Conservation (phyloP, 2,329 filamentous ascomycete species). For the Neonectria ditissima region DNA sequence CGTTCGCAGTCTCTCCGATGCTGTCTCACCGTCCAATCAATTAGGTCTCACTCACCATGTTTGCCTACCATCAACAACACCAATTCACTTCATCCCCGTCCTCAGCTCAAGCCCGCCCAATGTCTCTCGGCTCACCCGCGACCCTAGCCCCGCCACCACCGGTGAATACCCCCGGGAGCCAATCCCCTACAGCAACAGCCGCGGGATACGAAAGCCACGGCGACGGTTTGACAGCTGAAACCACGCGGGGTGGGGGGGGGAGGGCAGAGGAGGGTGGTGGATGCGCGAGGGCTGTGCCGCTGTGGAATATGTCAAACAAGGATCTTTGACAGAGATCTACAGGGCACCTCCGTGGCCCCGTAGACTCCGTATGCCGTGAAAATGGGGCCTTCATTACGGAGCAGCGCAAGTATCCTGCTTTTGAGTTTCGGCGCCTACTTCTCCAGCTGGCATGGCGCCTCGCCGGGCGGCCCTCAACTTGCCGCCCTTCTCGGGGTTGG, state of each 20-base stretch:
- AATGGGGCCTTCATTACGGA: constrained; percentile 15
- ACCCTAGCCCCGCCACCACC: not conserved
- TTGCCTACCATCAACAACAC: not conserved
- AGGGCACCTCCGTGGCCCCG: not conserved
- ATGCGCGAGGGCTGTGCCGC: not conserved
- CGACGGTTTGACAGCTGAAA: not conserved
- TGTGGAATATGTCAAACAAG: constrained; percentile 6
- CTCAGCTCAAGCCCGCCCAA: not conserved
- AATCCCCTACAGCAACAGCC: not conserved
- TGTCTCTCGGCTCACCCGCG: not conserved
- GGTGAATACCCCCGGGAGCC: not conserved
- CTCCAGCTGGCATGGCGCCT: constrained; percentile 20
- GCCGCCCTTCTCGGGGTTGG: constrained; percentile 12
- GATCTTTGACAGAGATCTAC: constrained; percentile 6
- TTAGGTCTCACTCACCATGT: not conserved
- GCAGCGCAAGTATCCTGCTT: constrained; percentile 1
- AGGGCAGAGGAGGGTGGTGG: too few relatives aligned
- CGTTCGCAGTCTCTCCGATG: not conserved
- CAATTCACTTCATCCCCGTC: not conserved
- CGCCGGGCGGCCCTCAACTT: constrained; percentile 16
- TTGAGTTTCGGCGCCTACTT: constrained; percentile 22
- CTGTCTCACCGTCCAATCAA: not conserved
- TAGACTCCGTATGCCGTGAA: not conserved
- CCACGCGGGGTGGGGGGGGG: not conserved
- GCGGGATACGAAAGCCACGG: not conserved